A percentile compares a stretch with the other conserved stretches of the same genome.
phyloP scores from a whole-genome alignment of 495 filamentous ascomycete genomes.

The Xylaria curta region DNA sequence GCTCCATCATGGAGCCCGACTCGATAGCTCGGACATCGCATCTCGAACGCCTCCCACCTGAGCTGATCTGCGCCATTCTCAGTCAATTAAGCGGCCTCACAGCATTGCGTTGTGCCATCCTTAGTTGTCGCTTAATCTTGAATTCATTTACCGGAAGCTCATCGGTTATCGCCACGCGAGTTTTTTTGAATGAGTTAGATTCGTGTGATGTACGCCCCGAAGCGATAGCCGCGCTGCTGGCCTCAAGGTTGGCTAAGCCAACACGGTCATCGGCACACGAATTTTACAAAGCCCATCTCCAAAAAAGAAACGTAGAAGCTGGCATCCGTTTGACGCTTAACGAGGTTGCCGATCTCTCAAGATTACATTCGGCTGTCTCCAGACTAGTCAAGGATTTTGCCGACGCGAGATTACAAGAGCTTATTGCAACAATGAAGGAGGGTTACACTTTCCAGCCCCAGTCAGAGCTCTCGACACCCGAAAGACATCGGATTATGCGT shows the following conservation, averaged over 20 bases:
- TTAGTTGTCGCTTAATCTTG: background rate
- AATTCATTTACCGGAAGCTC: slow-evolving; percentile 1
- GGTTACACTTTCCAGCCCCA: slow-evolving; percentile 2
- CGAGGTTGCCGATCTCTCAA: background rate
- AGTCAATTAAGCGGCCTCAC: slow-evolving; percentile 4
- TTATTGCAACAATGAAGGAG: background rate
- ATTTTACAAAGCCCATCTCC: slow-evolving; percentile 18
- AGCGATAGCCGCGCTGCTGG: background rate
- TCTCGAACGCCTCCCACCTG: slow-evolving; percentile 18
- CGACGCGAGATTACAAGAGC: too few relatives aligned
- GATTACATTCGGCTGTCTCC: background rate
- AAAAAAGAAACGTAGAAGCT: slow-evolving; percentile 6
- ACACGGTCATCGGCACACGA: slow-evolving; percentile 9
- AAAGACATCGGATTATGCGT: slow-evolving; percentile 18
- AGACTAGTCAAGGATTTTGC: background rate
- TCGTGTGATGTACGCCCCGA: background rate
- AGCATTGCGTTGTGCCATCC: slow-evolving; percentile 12
- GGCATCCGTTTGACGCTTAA: background rate
- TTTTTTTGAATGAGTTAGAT: background rate
- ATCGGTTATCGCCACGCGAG: background rate
- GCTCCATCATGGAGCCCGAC: slow-evolving; percentile 9
- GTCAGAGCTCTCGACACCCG: slow-evolving; percentile 11
- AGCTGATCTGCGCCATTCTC: slow-evolving; percentile 15
- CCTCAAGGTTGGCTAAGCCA: slow-evolving; percentile 7
- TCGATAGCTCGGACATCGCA: slow-evolving; percentile 17